Base-by-base conservation (phyloP, 371 early-diverging fungal species). In the Apophysomyces elegans region DNA sequence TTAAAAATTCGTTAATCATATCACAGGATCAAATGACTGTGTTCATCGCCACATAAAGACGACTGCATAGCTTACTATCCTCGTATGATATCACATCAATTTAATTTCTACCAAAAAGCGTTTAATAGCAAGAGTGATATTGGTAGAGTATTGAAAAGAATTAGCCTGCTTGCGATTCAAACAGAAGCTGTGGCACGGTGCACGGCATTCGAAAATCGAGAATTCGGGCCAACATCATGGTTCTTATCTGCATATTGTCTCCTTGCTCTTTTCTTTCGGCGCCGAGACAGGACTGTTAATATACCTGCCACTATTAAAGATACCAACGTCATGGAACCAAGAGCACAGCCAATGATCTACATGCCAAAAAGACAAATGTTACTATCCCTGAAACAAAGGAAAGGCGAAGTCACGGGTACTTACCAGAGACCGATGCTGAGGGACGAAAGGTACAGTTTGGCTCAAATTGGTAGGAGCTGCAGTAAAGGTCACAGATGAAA, bases 351-450 rank as follows among this genome's bases (percentile, higher is more conserved):
- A 7, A 50, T 21, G 9, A 50, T 21, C 54, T 50, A 50, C n/a
- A 50, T 18, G 21, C 8, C 8, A 16, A 50, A 16, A 5, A 18
- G 11, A 18, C 21, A 32, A 50, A 50, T n/a, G 18, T 9, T 18
- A 26, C 32, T 26, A 26, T 18, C 9, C 11, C 9, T 50, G 54
- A 3, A 50, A 21, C 9, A 18, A 47, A 32, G 8, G 32, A 50
- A 21, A 50, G 21, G 4, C 5, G n/a, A 21, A 7, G 8, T 32
- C 54, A 4, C 8, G 21, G 18, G 7, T 47, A 50, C 54, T 50
- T 26, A 50, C 54, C 16, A 50, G 54, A 21, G 9, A 50, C 21
- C 9, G 54, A 50, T 26, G 54, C 54, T 32, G 54, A 50, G 54
- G 54, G 6, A 50, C 54, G 9, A 50, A 50, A 50, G 54, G 54